Percentiles rank a stretch among this genome's conserved stretches.
Conservation (phyloP, 1,284 basidiomycete species). For the Paramarasmius palmivorus region DNA sequence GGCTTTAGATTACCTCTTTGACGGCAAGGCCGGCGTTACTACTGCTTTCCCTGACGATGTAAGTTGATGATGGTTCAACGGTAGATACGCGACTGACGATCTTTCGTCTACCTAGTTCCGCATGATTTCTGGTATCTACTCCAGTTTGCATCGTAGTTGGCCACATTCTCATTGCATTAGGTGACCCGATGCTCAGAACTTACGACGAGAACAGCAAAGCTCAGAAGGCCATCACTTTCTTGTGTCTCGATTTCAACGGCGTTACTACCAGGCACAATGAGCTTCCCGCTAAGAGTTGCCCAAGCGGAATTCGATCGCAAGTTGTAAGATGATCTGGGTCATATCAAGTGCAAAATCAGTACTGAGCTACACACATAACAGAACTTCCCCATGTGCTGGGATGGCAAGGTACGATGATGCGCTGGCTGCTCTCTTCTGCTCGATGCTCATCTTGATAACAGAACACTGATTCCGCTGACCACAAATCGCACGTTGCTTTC, state of each 20-base stretch:
- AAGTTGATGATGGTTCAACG: conserved; percentile 5
- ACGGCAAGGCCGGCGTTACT: conserved; percentile 22
- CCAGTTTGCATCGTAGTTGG: not conserved
- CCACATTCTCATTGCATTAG: conserved; percentile 11
- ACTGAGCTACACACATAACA: conserved; percentile 1
- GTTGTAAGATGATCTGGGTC: conserved; percentile 26
- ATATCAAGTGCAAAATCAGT: not conserved
- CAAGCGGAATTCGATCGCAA: conserved; percentile 41
- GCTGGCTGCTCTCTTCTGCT: not conserved
- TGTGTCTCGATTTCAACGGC: conserved; percentile 40
- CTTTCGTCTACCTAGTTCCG: conserved; percentile 22
- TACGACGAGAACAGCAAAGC: conserved; percentile 35
- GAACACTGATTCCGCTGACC: conserved; percentile 42
- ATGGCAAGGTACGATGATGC: conserved; percentile 25
- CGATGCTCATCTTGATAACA: conserved; percentile 10
- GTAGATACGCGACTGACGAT: not conserved
- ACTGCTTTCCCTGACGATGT: conserved; percentile 29
- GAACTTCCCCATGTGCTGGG: conserved; percentile 46
- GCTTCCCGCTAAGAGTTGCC: conserved; percentile 31
- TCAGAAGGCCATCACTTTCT: conserved; percentile 40
- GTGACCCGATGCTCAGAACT: conserved; percentile 33
- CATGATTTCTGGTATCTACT: conserved; percentile 35
- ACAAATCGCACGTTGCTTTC: conserved; percentile 45
- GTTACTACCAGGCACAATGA: conserved; percentile 21
- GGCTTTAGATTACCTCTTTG: conserved; percentile 25